A percentile compares a stretch with the other conserved stretches of the same genome.
These are phyloP conservation scores for Chalciporus sp. DNA, from an alignment of 1,284 basidiomycete genomes.

Conservation along the genomic window DNA sequence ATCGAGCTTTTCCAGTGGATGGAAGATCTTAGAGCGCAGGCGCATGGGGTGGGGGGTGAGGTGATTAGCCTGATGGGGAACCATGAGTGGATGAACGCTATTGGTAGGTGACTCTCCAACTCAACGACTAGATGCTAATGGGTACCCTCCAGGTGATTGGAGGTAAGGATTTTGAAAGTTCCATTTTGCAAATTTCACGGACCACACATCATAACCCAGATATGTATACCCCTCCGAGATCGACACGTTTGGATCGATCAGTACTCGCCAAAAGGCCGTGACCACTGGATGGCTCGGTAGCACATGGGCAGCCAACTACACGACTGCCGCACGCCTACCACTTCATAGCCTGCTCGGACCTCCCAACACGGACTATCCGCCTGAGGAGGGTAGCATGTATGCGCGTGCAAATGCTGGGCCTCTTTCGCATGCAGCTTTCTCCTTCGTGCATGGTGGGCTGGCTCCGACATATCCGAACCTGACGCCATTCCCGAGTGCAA, in stretches of 20 bases:
- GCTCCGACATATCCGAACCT: constrained; percentile 74
- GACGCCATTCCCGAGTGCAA: constrained; percentile 77
- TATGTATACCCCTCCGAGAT: constrained; percentile 84
- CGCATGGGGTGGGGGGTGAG: constrained; percentile 64
- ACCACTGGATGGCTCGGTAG: constrained; percentile 78
- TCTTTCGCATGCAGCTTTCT: constrained; percentile 74
- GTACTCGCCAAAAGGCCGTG: constrained; percentile 70
- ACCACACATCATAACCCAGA: constrained; percentile 41
- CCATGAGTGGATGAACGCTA: constrained; percentile 89
- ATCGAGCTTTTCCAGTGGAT: constrained; percentile 82
- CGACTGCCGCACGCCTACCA: constrained; percentile 79
- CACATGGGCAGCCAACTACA: constrained; percentile 88
- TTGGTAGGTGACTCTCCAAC: constrained; percentile 50
- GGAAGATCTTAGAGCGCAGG: constrained; percentile 80
- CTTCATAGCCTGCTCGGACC: constrained; percentile 71
- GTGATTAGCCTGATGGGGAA: constrained; percentile 86
- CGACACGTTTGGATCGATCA: constrained; percentile 74
- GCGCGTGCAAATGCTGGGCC: constrained; percentile 44
- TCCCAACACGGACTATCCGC: constrained; percentile 72
- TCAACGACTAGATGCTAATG: constrained; percentile 7
- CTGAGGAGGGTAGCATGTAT: constrained; percentile 35
- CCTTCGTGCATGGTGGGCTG: constrained; percentile 88
- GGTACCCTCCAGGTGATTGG: constrained; percentile 68
- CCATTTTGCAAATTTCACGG: constrained; percentile 3
- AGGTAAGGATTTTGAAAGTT: constrained; percentile 48